Percentiles rank a stretch among this genome's conserved stretches.
phyloP scores from a whole-genome alignment of 192 early-diverging fungal species.

The Backusella tarrabulga region DNA sequence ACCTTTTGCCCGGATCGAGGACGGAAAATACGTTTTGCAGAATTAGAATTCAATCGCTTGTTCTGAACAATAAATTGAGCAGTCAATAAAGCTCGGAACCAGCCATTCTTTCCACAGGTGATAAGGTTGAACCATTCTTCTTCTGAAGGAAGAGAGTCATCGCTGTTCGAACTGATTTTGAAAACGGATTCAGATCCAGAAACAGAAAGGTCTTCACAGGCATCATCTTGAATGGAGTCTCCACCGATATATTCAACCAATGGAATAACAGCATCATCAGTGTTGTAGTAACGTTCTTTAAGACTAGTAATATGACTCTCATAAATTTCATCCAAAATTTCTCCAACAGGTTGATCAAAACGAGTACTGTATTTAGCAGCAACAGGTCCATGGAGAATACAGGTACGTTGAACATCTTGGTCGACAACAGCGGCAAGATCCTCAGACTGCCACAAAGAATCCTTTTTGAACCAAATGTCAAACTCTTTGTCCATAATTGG shows the following conservation, averaged over 20 bases:
- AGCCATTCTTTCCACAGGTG: constrained; percentile 68
- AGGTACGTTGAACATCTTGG: constrained; percentile 79
- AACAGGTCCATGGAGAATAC: constrained; percentile 88
- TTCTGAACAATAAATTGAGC: constrained; percentile 77
- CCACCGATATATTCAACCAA: constrained; percentile 77
- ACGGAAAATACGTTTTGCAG: constrained; percentile 59
- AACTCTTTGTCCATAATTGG: constrained; percentile 85
- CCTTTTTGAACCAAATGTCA: constrained; percentile 88
- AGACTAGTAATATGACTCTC: constrained; percentile 74
- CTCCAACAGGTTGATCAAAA: constrained; percentile 84
- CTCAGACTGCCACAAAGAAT: constrained; percentile 88
- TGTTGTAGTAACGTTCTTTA: constrained; percentile 68
- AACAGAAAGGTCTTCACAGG: constrained; percentile 41
- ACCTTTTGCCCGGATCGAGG: constrained; percentile 61
- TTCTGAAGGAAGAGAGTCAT: constrained; percentile 51
- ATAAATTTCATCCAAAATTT: constrained; percentile 85
- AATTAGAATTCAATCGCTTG: constrained; percentile 63
- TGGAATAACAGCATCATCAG: constrained; percentile 62
- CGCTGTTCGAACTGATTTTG: constrained; percentile 50
- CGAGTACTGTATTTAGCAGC: constrained; percentile 70
- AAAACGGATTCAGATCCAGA: constrained; percentile 50
- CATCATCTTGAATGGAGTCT: constrained; percentile 28
- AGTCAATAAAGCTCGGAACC: constrained; percentile 84
- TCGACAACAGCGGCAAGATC: constrained; percentile 82
- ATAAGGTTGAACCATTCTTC: constrained; percentile 71